Conservation (phyloP, 2,329 filamentous ascomycete genomes). For the Claviceps sp. region DNA sequence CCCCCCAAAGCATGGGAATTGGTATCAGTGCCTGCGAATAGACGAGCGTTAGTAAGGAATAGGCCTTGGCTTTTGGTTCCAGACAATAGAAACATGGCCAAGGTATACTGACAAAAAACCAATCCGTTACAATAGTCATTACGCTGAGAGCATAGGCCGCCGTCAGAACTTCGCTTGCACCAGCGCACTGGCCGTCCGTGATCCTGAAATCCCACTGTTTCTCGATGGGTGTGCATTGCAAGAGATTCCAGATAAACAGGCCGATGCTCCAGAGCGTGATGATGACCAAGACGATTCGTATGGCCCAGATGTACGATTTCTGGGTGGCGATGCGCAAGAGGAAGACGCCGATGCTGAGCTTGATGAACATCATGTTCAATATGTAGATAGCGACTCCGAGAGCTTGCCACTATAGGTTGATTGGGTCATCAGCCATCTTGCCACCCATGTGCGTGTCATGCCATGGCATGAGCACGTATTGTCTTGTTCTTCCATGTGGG, state of each 20-base stretch:
- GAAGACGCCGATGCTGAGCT: conserved; percentile 41
- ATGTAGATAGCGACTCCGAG: conserved; percentile 37
- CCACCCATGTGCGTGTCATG: neutral
- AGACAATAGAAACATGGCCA: neutral
- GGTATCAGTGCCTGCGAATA: conserved; percentile 31
- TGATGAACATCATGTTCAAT: conserved; percentile 42
- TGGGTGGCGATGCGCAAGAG: conserved; percentile 33
- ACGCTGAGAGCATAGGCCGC: conserved; percentile 38
- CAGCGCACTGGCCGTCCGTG: conserved; percentile 27
- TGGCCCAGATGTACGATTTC: conserved; percentile 33
- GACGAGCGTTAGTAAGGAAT: neutral
- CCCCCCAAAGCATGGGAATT: conserved; percentile 40
- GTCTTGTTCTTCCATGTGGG: too few relatives aligned
- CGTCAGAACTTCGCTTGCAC: conserved; percentile 27
- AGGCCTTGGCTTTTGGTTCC: neutral
- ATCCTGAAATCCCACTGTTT: conserved; percentile 42
- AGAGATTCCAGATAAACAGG: conserved; percentile 39
- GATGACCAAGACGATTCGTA: conserved; percentile 31
- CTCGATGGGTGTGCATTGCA: conserved; percentile 36
- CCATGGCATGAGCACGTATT: neutral
- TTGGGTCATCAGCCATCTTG: neutral
- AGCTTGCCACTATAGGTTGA: conserved; percentile 31
- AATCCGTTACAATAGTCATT: conserved; percentile 40
- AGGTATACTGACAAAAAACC: conserved; percentile 30
- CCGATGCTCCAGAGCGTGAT: conserved; percentile 32